Percentiles rank a stretch among this genome's conserved stretches.
Conservation (phyloP, 2,329 filamentous ascomycete species). For the Trichophyton simii region DNA sequence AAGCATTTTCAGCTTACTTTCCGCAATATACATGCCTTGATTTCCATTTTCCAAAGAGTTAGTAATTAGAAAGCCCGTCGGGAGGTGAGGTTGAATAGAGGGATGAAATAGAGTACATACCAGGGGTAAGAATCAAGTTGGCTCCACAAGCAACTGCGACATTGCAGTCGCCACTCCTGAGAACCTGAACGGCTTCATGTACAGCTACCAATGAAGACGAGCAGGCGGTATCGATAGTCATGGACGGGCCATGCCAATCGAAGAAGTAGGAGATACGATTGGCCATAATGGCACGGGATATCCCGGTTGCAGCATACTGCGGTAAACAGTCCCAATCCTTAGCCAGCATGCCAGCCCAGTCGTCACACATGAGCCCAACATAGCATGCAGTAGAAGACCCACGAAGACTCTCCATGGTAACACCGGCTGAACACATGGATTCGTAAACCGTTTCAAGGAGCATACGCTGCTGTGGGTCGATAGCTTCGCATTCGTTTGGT, state of each 20-base stretch:
- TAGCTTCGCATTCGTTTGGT: constrained; percentile 17
- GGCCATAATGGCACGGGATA: constrained; percentile 26
- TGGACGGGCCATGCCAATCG: constrained; percentile 16
- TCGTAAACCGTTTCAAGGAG: constrained; percentile 21
- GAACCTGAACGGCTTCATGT: constrained; percentile 5
- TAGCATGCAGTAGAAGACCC: constrained; percentile 25
- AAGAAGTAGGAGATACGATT: constrained; percentile 33
- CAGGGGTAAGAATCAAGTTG: constrained; percentile 1
- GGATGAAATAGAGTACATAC: not conserved
- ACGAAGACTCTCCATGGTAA: constrained; percentile 17
- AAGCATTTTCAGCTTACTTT: constrained; percentile 28
- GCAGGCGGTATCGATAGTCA: not conserved
- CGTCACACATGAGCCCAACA: constrained; percentile 20
- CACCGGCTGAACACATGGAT: constrained; percentile 19
- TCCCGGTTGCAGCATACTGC: constrained; percentile 19
- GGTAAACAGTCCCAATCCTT: constrained; percentile 15
- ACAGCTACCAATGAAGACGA: constrained; percentile 6
- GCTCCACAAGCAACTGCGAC: not conserved
- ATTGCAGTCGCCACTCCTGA: constrained; percentile 14
- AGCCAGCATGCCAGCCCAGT: constrained; percentile 19
- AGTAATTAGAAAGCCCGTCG: not conserved
- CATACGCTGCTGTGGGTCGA: constrained; percentile 24
- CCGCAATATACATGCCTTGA: constrained; percentile 5
- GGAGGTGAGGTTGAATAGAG: too few species aligned
- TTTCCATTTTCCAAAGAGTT: not conserved